These are phyloP conservation scores for Podospora appendiculata DNA, from an alignment of 495 filamentous ascomycete species.

Conservation along the genomic window DNA sequence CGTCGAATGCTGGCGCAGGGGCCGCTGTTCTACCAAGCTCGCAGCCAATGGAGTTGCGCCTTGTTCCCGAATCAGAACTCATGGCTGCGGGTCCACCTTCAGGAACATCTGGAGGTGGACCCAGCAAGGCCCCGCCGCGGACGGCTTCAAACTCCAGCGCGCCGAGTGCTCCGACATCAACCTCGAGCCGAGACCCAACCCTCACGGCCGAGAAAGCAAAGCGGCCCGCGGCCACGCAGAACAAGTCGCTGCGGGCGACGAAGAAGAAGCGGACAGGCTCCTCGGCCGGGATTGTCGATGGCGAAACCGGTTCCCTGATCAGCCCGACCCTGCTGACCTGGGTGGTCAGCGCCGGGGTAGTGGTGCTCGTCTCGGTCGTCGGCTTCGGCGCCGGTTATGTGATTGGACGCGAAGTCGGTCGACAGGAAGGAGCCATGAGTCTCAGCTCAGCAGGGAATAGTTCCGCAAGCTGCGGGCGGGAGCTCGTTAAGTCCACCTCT, in stretches of 20 bases:
- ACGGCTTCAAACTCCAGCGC: constrained; percentile 27
- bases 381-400: constrained; percentile 92
- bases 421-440: constrained; percentile 45
- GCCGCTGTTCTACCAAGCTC: constrained; percentile 30
- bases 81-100: constrained; percentile 35
- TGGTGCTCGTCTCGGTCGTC: constrained; percentile 83
- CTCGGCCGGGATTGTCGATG: constrained; percentile 6
- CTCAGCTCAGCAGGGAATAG: constrained; percentile 30
- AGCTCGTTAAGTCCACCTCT: constrained; percentile 29
- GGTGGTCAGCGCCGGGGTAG: constrained; percentile 85
- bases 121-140: constrained; percentile 15
- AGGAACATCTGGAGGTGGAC: constrained; percentile 4
- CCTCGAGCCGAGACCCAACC: constrained; percentile 38
- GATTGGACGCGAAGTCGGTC: constrained; percentile 74
- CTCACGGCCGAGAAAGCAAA: constrained; percentile 43
- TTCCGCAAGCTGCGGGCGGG: constrained; percentile 34
- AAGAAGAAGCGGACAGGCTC: constrained; percentile 48
- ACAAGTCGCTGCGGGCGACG: constrained; percentile 29
- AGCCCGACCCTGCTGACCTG: constrained; percentile 80
- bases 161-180: constrained; percentile 19
- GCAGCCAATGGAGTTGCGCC: constrained; percentile 48
- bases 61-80: constrained; percentile 71
- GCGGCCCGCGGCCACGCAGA: constrained; percentile 34
- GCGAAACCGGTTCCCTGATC: constrained; percentile 24
- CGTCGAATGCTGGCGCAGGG: constrained; percentile 7